Percentiles rank a stretch among this genome's conserved stretches.
Evolutionary conservation across 2,329 filamentous ascomycete species (phyloP).

Genomic region (Colletotrichum endophyticum): DNA sequence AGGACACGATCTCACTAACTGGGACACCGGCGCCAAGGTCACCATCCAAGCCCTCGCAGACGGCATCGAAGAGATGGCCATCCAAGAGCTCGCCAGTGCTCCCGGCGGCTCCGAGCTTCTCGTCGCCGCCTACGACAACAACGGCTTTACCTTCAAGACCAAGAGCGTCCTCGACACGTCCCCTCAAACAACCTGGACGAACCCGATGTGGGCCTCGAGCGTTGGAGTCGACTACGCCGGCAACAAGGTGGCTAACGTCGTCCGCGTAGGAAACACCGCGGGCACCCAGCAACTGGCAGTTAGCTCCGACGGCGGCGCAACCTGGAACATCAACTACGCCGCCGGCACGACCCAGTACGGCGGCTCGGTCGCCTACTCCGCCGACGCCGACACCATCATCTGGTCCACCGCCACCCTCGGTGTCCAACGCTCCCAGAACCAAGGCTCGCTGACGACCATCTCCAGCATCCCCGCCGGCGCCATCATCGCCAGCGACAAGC

Average conservation of each 20-base stretch:
- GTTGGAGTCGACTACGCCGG: slow-evolving; percentile 56
- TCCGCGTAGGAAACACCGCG: slow-evolving; percentile 53
- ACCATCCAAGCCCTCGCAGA: slow-evolving; percentile 57
- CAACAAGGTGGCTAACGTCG: slow-evolving; percentile 48
- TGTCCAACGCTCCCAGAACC: slow-evolving; percentile 46
- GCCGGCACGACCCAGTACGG: slow-evolving; percentile 46
- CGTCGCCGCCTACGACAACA: slow-evolving; percentile 55
- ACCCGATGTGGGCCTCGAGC: slow-evolving; percentile 49
- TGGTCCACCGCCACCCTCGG: slow-evolving; percentile 49
- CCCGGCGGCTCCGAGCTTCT: slow-evolving; percentile 57
- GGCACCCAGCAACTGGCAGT: slow-evolving; percentile 50
- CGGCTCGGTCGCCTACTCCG: slow-evolving; percentile 55
- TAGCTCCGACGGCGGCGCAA: slow-evolving; percentile 53
- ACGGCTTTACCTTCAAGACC: slow-evolving; percentile 53
- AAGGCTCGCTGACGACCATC: slow-evolving; percentile 48
- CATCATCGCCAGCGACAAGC: slow-evolving; percentile 60
- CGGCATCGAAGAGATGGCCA: slow-evolving; percentile 60
- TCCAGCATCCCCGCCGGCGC: slow-evolving; percentile 48
- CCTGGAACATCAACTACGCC: slow-evolving; percentile 53
- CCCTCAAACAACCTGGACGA: slow-evolving; percentile 50
- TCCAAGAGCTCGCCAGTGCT: slow-evolving; percentile 53
- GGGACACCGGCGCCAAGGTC: slow-evolving; percentile 46
- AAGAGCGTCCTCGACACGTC: slow-evolving; percentile 41
- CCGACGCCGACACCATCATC: slow-evolving; percentile 53
- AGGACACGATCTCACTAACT: slow-evolving; percentile 58